A percentile compares a stretch with the other conserved stretches of the same genome.
These are phyloP conservation scores for Diaporthe ampelina DNA, from an alignment of 2,329 filamentous ascomycete species.

Conservation along the genomic window DNA sequence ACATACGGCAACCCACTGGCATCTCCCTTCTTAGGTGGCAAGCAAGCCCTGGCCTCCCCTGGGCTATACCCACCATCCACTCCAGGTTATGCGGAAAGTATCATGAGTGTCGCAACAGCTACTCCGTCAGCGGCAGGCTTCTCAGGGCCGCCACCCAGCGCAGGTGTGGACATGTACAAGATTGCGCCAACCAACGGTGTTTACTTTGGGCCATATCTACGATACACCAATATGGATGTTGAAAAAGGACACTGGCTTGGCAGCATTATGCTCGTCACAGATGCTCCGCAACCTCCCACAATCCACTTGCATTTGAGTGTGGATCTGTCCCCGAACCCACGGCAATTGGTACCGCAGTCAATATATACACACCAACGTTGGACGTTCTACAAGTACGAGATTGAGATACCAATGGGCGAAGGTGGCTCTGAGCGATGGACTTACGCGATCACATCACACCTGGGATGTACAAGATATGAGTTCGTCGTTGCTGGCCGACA, in stretches of 20 bases:
- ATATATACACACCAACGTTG: slow-evolving; percentile 94
- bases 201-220: slow-evolving; percentile 96
- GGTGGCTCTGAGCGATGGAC: slow-evolving; percentile 89
- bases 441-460: slow-evolving; percentile 95
- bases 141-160: slow-evolving; percentile 86
- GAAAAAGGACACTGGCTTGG: slow-evolving; percentile 92
- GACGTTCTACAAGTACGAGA: slow-evolving; percentile 95
- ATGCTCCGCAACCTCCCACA: slow-evolving; percentile 91
- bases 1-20: slow-evolving; percentile 81
- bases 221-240: slow-evolving; percentile 97
- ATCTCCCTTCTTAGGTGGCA: slow-evolving; percentile 77
- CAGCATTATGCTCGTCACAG: slow-evolving; percentile 93
- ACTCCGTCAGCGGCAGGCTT: slow-evolving; percentile 87
- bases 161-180: slow-evolving; percentile 95
- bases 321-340: slow-evolving; percentile 92
- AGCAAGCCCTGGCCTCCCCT: slow-evolving; percentile 81
- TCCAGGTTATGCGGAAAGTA: slow-evolving; percentile 87
- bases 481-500: slow-evolving; percentile 92
- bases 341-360: slow-evolving; percentile 84
- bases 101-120: slow-evolving; percentile 83
- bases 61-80: slow-evolving; percentile 82
- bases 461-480: slow-evolving; percentile 98
- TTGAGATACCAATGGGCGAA: slow-evolving; percentile 92
- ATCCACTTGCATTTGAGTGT: slow-evolving; percentile 94
- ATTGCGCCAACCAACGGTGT: slow-evolving; percentile 94